These are phyloP conservation scores for Beauveria scarabaeidicola DNA, from an alignment of 2,329 filamentous ascomycete species.

Conservation along the genomic window DNA sequence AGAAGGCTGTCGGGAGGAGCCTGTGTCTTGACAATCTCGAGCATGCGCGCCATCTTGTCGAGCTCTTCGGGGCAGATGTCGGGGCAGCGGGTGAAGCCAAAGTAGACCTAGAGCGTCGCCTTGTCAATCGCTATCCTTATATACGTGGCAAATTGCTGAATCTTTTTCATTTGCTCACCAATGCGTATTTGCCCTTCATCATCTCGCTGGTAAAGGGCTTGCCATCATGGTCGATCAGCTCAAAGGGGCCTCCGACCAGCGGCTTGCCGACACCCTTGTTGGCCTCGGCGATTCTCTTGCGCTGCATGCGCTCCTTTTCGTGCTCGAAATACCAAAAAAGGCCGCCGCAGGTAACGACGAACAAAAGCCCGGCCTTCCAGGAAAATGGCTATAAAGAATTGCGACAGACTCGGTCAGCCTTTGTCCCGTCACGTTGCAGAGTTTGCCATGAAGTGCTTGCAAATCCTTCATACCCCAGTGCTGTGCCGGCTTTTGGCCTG, in stretches of 20 bases:
- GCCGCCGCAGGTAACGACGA: slow-evolving; percentile 67
- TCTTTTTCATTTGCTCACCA: slow-evolving; percentile 42
- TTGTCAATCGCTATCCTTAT: not conserved
- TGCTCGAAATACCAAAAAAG: slow-evolving; percentile 87
- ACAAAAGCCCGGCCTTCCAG: slow-evolving; percentile 80
- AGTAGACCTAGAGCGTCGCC: slow-evolving; percentile 62
- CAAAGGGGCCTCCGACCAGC: slow-evolving; percentile 84
- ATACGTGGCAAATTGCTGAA: not conserved
- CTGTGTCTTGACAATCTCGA: slow-evolving; percentile 58
- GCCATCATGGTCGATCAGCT: slow-evolving; percentile 73
- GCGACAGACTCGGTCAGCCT: slow-evolving; percentile 11
- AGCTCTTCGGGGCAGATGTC: slow-evolving; percentile 99
- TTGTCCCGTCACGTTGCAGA: not conserved
- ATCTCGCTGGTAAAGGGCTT: slow-evolving; percentile 68
- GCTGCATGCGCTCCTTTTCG: slow-evolving; percentile 86
- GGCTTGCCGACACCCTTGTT: slow-evolving; percentile 88
- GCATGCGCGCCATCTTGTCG: slow-evolving; percentile 97
- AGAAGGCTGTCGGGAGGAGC: slow-evolving; percentile 43
- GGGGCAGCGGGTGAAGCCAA: slow-evolving; percentile 95
- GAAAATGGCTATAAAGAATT: slow-evolving; percentile 65
- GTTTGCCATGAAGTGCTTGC: not conserved
- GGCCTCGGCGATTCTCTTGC: slow-evolving; percentile 81
- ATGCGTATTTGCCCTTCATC: slow-evolving; percentile 76
- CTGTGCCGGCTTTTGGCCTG: slow-evolving; percentile 50
- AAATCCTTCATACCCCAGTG: slow-evolving; percentile 38